Percentiles rank a stretch among this genome's conserved stretches.
These are phyloP conservation scores for Urostyla sp. DNA, from an alignment of 73 alveolate species.

Conservation along the genomic window DNA sequence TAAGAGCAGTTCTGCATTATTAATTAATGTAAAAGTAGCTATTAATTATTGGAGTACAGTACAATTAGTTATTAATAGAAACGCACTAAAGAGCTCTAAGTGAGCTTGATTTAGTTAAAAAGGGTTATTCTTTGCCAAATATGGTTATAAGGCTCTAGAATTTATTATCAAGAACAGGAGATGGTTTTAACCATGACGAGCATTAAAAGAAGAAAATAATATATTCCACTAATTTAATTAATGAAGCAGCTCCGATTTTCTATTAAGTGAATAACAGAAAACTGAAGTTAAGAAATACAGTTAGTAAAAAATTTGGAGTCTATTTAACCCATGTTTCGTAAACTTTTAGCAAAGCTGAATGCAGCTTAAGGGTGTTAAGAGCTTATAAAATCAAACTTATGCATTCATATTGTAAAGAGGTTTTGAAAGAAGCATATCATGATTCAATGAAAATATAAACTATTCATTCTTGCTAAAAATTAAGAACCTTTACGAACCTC, in stretches of 20 bases:
- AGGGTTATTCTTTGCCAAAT: conserved; percentile 44
- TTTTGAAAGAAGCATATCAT: conserved; percentile 70
- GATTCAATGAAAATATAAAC: conserved; percentile 62
- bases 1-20: conserved; percentile 69
- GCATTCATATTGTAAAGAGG: conserved; percentile 75
- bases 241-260: conserved; percentile 62
- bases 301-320: conserved; percentile 50
- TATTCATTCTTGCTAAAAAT: conserved; percentile 41
- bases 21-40: conserved; percentile 58
- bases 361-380: conserved; percentile 38
- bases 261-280: conserved; percentile 34
- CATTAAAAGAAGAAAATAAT: conserved; percentile 29
- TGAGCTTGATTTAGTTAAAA: conserved; percentile 61
- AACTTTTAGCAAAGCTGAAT: conserved; percentile 27
- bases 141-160: conserved; percentile 22
- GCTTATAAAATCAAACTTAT: conserved; percentile 51
- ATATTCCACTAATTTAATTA: conserved; percentile 10
- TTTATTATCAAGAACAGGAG: conserved; percentile 59
- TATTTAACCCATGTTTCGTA: conserved; percentile 16
- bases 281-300: conserved; percentile 50
- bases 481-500: conserved; percentile 37
- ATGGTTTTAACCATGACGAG: conserved; percentile 55
- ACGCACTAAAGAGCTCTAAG: conserved; percentile 51
- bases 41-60: conserved; percentile 41
- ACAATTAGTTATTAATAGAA: conserved; percentile 43